These are phyloP conservation scores for Pugionium dolabratum DNA, from an alignment of 345 rosid genomes.

Conservation along the genomic window DNA sequence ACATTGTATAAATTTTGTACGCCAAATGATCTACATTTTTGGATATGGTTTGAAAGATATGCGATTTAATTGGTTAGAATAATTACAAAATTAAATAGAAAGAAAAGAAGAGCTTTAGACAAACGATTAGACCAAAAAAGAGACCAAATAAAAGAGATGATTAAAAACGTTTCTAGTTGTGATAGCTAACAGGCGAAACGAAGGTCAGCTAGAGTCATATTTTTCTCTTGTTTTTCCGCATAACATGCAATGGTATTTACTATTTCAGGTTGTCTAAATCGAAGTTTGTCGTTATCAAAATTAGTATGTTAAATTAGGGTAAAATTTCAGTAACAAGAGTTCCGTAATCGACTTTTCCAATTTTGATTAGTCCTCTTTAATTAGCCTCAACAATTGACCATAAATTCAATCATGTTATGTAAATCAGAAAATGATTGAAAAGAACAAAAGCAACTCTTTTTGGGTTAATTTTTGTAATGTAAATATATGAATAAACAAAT, in stretches of 20 bases:
- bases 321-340: constrained; percentile 8
- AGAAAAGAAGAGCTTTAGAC: constrained; percentile 19
- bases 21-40: constrained; percentile 12
- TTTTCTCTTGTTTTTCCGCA: constrained; percentile 9
- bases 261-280: constrained; percentile 26
- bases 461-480: too few relatives aligned
- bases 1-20: background rate
- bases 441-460: too few relatives aligned
- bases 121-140: background rate
- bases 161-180: constrained; percentile 18
- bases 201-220: constrained; percentile 12
- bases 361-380: constrained; percentile 19
- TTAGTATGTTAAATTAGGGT: background rate
- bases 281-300: background rate
- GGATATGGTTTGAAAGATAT: constrained; percentile 1
- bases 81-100: too few relatives aligned
- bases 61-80: background rate
- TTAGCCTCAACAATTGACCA: constrained; percentile 27
- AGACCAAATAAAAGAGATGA: background rate
- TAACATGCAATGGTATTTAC: constrained; percentile 4
- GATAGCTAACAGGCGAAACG: constrained; percentile 3
- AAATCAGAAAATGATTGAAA: background rate
- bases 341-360: constrained; percentile 17
- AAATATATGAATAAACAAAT: too few relatives aligned
- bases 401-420: constrained; percentile 3